These are phyloP conservation scores for Secale cereale DNA, from an alignment of 176 grass and related monocot species.

Conservation along the genomic window DNA sequence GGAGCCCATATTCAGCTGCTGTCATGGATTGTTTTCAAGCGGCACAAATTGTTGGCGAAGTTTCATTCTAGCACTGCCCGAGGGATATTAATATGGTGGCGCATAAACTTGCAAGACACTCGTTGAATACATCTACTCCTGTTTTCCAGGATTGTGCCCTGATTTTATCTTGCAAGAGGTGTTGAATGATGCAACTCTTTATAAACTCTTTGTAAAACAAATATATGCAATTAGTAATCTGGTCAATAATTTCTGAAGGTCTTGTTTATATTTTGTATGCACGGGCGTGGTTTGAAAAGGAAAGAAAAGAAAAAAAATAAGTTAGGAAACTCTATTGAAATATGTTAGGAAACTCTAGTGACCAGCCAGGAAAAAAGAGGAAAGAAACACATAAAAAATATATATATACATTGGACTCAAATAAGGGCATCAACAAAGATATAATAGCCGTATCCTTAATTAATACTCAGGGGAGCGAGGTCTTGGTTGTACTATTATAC, in stretches of 20 bases:
- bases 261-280: neutral
- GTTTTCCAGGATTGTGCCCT: neutral
- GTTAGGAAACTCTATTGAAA: neutral
- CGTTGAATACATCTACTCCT: neutral
- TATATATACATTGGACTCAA: neutral
- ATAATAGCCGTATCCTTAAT: too few relatives aligned
- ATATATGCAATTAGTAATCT: neutral
- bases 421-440: too few relatives aligned
- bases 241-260: neutral
- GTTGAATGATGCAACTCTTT: neutral
- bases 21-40: too few relatives aligned
- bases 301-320: neutral
- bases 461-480: too few relatives aligned
- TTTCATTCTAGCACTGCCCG: too few relatives aligned
- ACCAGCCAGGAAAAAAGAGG: neutral
- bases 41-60: too few relatives aligned
- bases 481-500: neutral
- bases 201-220: neutral
- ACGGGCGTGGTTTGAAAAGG: neutral
- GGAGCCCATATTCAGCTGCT: too few relatives aligned
- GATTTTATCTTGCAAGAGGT: neutral
- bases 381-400: neutral
- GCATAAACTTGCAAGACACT: too few relatives aligned
- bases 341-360: neutral
- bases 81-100: too few relatives aligned